phyloP scores from a whole-genome alignment of 192 early-diverging fungal genomes.

The Coemansia asiatica region DNA sequence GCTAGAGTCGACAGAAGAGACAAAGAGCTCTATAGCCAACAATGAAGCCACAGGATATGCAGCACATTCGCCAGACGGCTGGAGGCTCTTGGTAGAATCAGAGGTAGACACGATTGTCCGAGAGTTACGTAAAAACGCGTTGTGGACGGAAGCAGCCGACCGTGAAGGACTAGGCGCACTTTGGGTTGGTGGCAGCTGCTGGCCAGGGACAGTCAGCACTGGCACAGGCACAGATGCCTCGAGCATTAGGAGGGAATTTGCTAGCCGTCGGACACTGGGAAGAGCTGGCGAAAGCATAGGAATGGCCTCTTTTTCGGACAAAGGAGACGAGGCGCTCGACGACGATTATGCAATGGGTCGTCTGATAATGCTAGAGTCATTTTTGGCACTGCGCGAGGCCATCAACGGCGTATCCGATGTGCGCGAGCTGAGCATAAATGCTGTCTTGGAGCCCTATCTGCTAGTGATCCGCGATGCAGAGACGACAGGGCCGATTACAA shows the following conservation, averaged over 20 bases:
- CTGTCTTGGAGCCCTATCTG: constrained; percentile 88
- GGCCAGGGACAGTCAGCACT: constrained; percentile 24
- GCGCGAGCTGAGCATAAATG: constrained; percentile 62
- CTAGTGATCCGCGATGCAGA: constrained; percentile 88
- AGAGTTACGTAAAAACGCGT: constrained; percentile 53
- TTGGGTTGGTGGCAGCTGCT: constrained; percentile 53
- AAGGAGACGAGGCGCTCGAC: constrained; percentile 21
- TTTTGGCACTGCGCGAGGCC: constrained; percentile 42
- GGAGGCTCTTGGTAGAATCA: constrained; percentile 50
- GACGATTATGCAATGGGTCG: constrained; percentile 35
- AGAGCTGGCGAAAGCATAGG: constrained; percentile 47
- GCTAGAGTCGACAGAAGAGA: constrained; percentile 19
- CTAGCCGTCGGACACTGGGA: constrained; percentile 41
- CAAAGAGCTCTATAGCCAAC: not conserved
- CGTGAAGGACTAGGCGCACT: constrained; percentile 47
- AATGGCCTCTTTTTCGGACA: constrained; percentile 43
- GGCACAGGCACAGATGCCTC: not conserved
- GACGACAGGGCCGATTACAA: constrained; percentile 93
- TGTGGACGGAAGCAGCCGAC: constrained; percentile 50
- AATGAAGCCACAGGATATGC: constrained; percentile 8
- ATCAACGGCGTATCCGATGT: constrained; percentile 56
- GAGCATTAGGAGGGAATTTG: constrained; percentile 22
- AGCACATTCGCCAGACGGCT: constrained; percentile 36
- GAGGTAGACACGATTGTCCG: constrained; percentile 54
- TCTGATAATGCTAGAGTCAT: constrained; percentile 43